phyloP scores from a whole-genome alignment of 179 eudicot genomes.

The Camellia oleifera region DNA sequence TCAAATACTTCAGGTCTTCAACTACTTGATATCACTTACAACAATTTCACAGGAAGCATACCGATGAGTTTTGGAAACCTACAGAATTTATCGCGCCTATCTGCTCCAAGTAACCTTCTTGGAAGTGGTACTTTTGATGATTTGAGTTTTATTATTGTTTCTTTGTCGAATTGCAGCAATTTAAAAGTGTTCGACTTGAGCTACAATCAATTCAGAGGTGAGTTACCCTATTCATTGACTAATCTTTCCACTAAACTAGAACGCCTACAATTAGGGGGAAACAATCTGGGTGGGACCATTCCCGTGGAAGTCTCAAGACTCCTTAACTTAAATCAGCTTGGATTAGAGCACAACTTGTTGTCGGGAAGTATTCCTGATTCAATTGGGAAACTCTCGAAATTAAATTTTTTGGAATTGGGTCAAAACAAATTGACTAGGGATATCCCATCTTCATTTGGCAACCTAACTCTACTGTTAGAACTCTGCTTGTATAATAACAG shows the following conservation, averaged over 20 bases:
- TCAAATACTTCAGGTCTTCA: slow-evolving; percentile 14
- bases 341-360: not conserved
- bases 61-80: slow-evolving; percentile 9
- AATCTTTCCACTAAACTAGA: slow-evolving; percentile 16
- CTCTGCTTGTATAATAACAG: slow-evolving; percentile 4
- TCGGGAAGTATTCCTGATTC: slow-evolving; percentile 12
- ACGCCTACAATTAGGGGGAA: not conserved
- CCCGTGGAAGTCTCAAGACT: slow-evolving; percentile 12
- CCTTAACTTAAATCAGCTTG: slow-evolving; percentile 5
- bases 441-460: slow-evolving; percentile 22
- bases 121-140: slow-evolving; percentile 11
- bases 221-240: slow-evolving; percentile 12
- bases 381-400: slow-evolving; percentile 7
- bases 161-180: slow-evolving; percentile 17
- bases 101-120: not conserved
- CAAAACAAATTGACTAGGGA: slow-evolving; percentile 13
- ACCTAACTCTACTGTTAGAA: not conserved
- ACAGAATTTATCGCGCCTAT: not conserved
- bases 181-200: not conserved
- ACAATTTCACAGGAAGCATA: slow-evolving; percentile 15
- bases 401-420: slow-evolving; percentile 9
- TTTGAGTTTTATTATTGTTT: not conserved
- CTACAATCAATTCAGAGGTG: slow-evolving; percentile 10
- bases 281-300: slow-evolving; percentile 12
- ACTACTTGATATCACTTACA: not conserved